A percentile compares a stretch with the other conserved stretches of the same genome.
Conservation (phyloP, 2,329 filamentous ascomycete species). For the Monilinia fructicola region DNA sequence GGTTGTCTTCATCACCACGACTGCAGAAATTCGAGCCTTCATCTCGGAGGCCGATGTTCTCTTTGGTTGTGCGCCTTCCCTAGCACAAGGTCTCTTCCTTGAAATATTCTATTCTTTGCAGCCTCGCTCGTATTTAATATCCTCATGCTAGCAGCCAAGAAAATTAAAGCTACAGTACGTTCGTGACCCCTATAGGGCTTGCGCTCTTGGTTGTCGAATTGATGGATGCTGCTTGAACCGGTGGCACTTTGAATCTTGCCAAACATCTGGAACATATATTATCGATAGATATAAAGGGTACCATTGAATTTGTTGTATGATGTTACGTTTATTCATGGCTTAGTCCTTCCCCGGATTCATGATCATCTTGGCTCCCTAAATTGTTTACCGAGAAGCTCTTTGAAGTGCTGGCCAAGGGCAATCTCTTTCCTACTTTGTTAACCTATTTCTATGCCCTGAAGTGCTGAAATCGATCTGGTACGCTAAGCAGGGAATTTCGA, state of each 20-base stretch:
- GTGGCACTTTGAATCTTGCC: conserved; percentile 49
- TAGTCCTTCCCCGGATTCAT: background rate
- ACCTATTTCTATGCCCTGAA: no score
- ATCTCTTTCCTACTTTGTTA: background rate
- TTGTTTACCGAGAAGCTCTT: background rate
- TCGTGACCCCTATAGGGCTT: conserved; percentile 49
- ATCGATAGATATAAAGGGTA: conserved; percentile 44
- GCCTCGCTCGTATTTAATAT: conserved; percentile 50
- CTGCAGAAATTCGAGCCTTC: conserved; percentile 3
- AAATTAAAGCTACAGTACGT: conserved; percentile 46
- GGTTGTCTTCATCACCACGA: conserved; percentile 8
- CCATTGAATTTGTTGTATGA: conserved; percentile 48
- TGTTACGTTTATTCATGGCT: background rate
- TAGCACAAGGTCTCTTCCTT: conserved; percentile 48
- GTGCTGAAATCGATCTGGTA: no score
- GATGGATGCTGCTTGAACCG: conserved; percentile 49
- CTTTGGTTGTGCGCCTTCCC: background rate
- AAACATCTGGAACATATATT: conserved; percentile 48
- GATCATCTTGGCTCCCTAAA: background rate
- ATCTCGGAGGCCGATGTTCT: background rate
- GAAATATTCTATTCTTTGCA: conserved; percentile 50
- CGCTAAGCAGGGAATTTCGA: no score
- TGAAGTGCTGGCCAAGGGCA: background rate
- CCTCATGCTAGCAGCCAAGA: conserved; percentile 52
- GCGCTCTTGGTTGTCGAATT: conserved; percentile 49